Evolutionary conservation across 2,329 filamentous ascomycete species (phyloP).

Genomic region (Claviceps sp.): DNA sequence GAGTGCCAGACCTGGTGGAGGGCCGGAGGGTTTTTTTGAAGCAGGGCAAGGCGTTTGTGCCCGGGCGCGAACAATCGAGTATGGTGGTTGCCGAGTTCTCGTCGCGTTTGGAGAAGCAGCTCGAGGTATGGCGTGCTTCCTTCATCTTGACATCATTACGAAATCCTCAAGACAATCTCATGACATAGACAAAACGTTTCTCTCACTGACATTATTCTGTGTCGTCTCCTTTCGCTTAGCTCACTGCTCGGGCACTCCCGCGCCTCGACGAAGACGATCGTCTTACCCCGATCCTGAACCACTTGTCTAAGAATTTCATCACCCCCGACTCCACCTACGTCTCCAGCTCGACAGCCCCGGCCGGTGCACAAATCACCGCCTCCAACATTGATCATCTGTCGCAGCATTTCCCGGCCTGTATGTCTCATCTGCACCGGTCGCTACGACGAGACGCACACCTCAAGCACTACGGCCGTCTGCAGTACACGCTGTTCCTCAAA

Average conservation of each 20-base stretch:
- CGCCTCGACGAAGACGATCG: conserved; percentile 94
- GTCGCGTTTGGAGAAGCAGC: conserved; percentile 59
- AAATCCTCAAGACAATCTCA: too few species aligned
- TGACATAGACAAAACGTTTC: background rate
- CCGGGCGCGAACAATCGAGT: conserved; percentile 70
- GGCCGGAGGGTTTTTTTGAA: conserved; percentile 61
- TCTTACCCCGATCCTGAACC: conserved; percentile 50
- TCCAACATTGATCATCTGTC: conserved; percentile 68
- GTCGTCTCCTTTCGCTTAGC: conserved; percentile 26
- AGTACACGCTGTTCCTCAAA: conserved; percentile 95
- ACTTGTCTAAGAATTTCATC: conserved; percentile 92
- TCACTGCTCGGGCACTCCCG: conserved; percentile 82
- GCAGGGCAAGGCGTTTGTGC: conserved; percentile 81
- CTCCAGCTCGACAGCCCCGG: conserved; percentile 46
- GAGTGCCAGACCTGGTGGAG: conserved; percentile 83
- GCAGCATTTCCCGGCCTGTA: conserved; percentile 79
- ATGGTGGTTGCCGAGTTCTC: conserved; percentile 86
- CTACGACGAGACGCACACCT: conserved; percentile 80
- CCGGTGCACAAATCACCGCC: conserved; percentile 63
- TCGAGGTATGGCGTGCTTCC: conserved; percentile 48
- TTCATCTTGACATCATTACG: background rate
- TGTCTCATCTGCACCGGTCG: conserved; percentile 79
- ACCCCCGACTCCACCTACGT: conserved; percentile 76
- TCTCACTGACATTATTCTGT: background rate
- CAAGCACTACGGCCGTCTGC: conserved; percentile 84